Evolutionary conservation across 2,329 filamentous ascomycete species (phyloP).

Genomic region (Zelopaecilomyces penicillatus): DNA sequence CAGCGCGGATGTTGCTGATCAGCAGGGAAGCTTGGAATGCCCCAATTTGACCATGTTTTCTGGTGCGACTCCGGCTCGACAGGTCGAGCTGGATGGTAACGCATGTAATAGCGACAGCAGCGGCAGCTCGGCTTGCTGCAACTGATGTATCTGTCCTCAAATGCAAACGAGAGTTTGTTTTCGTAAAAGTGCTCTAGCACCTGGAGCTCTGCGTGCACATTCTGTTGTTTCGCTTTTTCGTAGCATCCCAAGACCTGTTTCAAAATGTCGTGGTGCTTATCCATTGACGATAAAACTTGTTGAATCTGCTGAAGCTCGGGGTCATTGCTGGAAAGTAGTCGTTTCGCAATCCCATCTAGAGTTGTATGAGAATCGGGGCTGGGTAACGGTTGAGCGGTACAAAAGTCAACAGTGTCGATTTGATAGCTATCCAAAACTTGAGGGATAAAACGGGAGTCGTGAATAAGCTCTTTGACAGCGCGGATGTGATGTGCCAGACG

Average conservation of each 20-base stretch:
- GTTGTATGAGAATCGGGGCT: constrained; percentile 19
- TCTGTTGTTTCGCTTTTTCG: not conserved
- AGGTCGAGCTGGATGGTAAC: constrained; percentile 21
- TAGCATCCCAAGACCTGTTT: not conserved
- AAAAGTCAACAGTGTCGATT: constrained; percentile 15
- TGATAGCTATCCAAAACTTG: constrained; percentile 23
- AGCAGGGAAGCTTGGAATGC: not conserved
- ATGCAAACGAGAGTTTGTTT: constrained; percentile 22
- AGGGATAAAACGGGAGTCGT: constrained; percentile 20
- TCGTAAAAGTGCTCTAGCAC: constrained; percentile 35
- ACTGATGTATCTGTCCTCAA: constrained; percentile 33
- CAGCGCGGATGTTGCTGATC: not conserved
- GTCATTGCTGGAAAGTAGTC: constrained; percentile 17
- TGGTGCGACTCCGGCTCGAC: constrained; percentile 6
- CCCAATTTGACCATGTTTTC: constrained; percentile 6
- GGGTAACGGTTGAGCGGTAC: constrained; percentile 12
- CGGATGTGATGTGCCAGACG: constrained; percentile 35
- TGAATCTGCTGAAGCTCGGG: not conserved
- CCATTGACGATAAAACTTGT: not conserved
- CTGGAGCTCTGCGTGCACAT: constrained; percentile 36
- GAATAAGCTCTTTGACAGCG: constrained; percentile 28
- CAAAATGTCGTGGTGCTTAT: constrained; percentile 1
- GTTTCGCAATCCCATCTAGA: constrained; percentile 21
- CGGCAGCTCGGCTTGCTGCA: constrained; percentile 43
- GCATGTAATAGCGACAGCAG: constrained; percentile 35